Base-by-base conservation (phyloP, 1,284 basidiomycete genomes). In the Heterobasidion irregulare region DNA sequence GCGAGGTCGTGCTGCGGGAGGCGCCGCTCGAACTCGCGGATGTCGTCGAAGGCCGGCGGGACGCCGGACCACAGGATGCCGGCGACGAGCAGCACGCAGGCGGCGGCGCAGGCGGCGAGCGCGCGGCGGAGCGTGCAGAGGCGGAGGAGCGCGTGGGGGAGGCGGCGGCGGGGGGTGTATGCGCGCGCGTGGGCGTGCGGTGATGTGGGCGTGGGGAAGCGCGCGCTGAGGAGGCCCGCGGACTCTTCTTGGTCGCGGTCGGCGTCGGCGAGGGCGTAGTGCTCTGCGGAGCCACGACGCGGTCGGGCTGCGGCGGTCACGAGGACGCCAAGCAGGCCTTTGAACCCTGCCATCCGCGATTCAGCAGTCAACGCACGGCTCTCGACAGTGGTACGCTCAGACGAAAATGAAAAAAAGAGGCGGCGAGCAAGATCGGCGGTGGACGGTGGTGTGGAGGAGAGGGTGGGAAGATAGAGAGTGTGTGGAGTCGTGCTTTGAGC, bases 11-110 rank as follows among this genome's bases (percentile, higher is more conserved):
- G 59, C 45, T 61, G 60, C 3, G 60, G 60, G 5, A 60, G 54
- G 16, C 47, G 26, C 7, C 49, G 53, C 43, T 61, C 60, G 16
- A 56, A 55, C 10, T 41, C 38, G 2, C 55, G 50, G 35, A 57
- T 55, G 15, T 56, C 56, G 19, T 57, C 50, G 41, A 57, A 61
- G 26, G 52, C 51, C 15, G 60, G 60, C 18, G 60, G 60, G n/a
- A 58, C 41, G 26, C 47, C 53, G 12, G 52, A 46, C 44, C 44
- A 53, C 9, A 52, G 26, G 9, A 52, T 1, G 32, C 16, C 41
- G 9, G 44, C n/a, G 10, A 52, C 38, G 41, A 44, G 18, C 1
- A 52, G 19, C 12, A 36, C 10, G 49, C 18, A 38, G 8, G 19
- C 13, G 7, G n/a, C 16, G 19, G 12, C 7, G 38, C 18, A 53